Evolutionary conservation across 257 asterid genomes (phyloP).

Genomic region (Paraleonurus japonicus): DNA sequence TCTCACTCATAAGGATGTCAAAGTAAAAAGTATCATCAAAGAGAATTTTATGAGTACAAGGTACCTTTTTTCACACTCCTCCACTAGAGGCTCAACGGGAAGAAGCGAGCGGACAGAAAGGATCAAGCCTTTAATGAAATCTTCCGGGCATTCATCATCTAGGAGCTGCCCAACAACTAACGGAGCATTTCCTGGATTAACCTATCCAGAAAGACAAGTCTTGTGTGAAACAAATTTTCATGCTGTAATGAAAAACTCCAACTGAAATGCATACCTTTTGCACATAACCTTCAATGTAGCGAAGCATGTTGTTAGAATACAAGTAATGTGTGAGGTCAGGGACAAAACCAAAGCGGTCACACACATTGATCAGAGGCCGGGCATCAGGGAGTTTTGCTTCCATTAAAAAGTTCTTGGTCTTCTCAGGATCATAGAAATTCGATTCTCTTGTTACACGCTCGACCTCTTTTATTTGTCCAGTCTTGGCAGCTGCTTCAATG

Average conservation of each 20-base stretch:
- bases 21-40: constrained; percentile 10
- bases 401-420: constrained; percentile 96
- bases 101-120: constrained; percentile 96
- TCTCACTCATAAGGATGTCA: constrained; percentile 25
- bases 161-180: constrained; percentile 97
- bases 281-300: constrained; percentile 98
- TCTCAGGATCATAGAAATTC: constrained; percentile 90
- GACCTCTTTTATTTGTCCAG: constrained; percentile 99
- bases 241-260: background rate
- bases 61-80: constrained; percentile 98
- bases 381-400: constrained; percentile 99
- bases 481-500: constrained; percentile 98
- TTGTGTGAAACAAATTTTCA: constrained; percentile 7
- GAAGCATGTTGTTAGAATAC: constrained; percentile 93
- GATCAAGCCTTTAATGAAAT: constrained; percentile 93
- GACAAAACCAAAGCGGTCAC: constrained; percentile 98
- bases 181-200: constrained; percentile 99
- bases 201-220: constrained; percentile 49
- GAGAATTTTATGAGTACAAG: background rate
- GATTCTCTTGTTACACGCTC: constrained; percentile 99
- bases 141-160: constrained; percentile 99
- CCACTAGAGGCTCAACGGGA: constrained; percentile 98
- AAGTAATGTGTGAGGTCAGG: constrained; percentile 97
- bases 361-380: constrained; percentile 91
- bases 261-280: constrained; percentile 66